These are phyloP conservation scores for Pulveroboletus ravenelii DNA, from an alignment of 768 basidiomycete genomes.

Conservation along the genomic window DNA sequence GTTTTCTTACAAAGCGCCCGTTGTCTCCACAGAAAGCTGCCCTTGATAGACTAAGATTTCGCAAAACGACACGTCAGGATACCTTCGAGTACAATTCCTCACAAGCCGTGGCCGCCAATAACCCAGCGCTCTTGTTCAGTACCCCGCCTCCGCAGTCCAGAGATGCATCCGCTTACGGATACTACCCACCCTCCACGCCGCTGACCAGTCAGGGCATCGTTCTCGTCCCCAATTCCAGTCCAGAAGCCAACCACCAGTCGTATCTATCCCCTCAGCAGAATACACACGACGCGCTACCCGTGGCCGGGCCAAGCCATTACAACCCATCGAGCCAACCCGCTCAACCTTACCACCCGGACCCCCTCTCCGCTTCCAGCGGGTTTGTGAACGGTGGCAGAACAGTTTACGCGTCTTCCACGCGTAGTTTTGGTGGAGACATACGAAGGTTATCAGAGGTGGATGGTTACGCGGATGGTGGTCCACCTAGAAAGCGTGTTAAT, in stretches of 20 bases:
- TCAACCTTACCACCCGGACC: constrained; percentile 40
- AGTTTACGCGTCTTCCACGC: constrained; percentile 53
- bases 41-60: constrained; percentile 44
- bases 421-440: constrained; percentile 34
- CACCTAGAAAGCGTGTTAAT: constrained; percentile 69
- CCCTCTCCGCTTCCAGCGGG: constrained; percentile 55
- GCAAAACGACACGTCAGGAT: constrained; percentile 37
- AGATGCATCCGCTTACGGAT: constrained; percentile 66
- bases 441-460: constrained; percentile 38
- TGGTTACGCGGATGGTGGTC: constrained; percentile 46
- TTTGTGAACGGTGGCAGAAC: constrained; percentile 42
- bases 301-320: constrained; percentile 35
- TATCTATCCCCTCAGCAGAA: constrained; percentile 38
- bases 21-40: constrained; percentile 36
- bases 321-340: constrained; percentile 36
- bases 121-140: constrained; percentile 37
- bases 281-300: constrained; percentile 40
- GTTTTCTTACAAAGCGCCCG: constrained; percentile 34
- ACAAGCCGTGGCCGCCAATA: constrained; percentile 61
- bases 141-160: constrained; percentile 63
- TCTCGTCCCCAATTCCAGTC: constrained; percentile 74
- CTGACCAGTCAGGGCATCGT: constrained; percentile 47
- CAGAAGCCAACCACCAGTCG: constrained; percentile 37
- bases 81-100: constrained; percentile 30
- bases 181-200: constrained; percentile 47